These are phyloP conservation scores for Lasiodiplodia theobromae DNA, from an alignment of 2,329 filamentous ascomycete species.

Conservation along the genomic window DNA sequence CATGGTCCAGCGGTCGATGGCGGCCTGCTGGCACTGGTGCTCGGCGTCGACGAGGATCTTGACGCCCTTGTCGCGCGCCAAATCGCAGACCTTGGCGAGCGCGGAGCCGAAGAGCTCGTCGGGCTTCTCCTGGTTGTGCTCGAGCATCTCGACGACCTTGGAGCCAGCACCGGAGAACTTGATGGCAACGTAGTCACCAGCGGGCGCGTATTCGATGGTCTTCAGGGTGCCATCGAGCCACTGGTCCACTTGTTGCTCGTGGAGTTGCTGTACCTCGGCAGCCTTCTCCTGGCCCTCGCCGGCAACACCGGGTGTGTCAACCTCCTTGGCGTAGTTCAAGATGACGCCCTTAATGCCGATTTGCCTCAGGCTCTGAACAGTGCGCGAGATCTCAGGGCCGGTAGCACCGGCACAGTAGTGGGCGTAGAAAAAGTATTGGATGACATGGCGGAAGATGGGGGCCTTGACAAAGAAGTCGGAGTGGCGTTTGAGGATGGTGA, in stretches of 20 bases:
- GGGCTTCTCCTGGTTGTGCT: constrained; percentile 45
- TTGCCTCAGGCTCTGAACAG: constrained; percentile 71
- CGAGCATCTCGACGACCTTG: constrained; percentile 43
- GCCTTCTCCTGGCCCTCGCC: constrained; percentile 14
- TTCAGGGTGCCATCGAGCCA: constrained; percentile 66
- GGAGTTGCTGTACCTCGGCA: constrained; percentile 16
- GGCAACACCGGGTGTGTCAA: constrained; percentile 34
- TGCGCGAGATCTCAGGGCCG: constrained; percentile 66
- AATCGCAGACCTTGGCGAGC: constrained; percentile 53
- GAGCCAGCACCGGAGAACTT: constrained; percentile 42
- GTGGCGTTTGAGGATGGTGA: constrained; percentile 26
- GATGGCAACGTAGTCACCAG: constrained; percentile 58
- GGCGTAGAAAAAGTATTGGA: constrained; percentile 85
- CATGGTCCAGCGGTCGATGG: constrained; percentile 62
- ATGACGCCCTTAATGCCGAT: constrained; percentile 83
- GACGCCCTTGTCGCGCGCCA: constrained; percentile 51
- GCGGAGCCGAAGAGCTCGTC: constrained; percentile 51
- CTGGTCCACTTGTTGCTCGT: constrained; percentile 68
- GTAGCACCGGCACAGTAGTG: constrained; percentile 90
- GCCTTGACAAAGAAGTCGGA: constrained; percentile 24
- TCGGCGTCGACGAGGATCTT: constrained; percentile 62
- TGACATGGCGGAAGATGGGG: constrained; percentile 70
- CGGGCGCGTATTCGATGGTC: constrained; percentile 63
- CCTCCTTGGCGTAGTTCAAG: constrained; percentile 82
- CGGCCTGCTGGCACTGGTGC: constrained; percentile 59